phyloP scores from a whole-genome alignment of 176 grass and related monocot genomes.

The Rhipidocladum racemiflorum region DNA sequence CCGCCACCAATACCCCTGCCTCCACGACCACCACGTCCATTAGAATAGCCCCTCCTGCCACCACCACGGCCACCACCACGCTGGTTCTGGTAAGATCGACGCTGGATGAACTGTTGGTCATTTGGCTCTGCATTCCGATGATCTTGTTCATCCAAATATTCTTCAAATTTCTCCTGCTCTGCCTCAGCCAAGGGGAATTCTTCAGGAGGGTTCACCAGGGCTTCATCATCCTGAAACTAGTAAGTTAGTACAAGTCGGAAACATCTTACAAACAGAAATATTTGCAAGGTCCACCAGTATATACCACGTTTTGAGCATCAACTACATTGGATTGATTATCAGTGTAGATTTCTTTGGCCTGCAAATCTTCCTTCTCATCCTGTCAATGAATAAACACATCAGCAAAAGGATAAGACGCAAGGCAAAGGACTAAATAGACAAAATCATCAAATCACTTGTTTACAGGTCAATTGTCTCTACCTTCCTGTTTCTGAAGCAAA shows the following conservation, averaged over 20 bases:
- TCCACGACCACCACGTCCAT: slow-evolving; percentile 47
- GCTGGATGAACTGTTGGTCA: slow-evolving; percentile 47
- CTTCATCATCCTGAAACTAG: slow-evolving; percentile 48
- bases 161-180: slow-evolving; percentile 51
- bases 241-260: not conserved
- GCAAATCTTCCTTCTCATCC: slow-evolving; percentile 34
- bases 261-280: not conserved
- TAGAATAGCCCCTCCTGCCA: slow-evolving; percentile 49
- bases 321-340: slow-evolving; percentile 30
- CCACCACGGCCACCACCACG: slow-evolving; percentile 45
- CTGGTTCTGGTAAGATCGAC: slow-evolving; percentile 40
- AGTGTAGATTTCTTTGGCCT: slow-evolving; percentile 33
- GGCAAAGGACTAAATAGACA: not conserved
- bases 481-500: not conserved
- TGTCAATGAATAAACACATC: slow-evolving; percentile 12
- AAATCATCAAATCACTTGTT: not conserved
- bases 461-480: not conserved
- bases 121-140: slow-evolving; percentile 37
- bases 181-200: slow-evolving; percentile 34
- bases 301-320: slow-evolving; percentile 44
- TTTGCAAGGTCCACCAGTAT: not conserved
- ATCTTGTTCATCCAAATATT: slow-evolving; percentile 43
- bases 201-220: slow-evolving; percentile 6
- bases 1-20: slow-evolving; percentile 42
- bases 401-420: not conserved